Evolutionary conservation across 2,329 filamentous ascomycete species (phyloP).

Genomic region (Blastomyces gilchristii): DNA sequence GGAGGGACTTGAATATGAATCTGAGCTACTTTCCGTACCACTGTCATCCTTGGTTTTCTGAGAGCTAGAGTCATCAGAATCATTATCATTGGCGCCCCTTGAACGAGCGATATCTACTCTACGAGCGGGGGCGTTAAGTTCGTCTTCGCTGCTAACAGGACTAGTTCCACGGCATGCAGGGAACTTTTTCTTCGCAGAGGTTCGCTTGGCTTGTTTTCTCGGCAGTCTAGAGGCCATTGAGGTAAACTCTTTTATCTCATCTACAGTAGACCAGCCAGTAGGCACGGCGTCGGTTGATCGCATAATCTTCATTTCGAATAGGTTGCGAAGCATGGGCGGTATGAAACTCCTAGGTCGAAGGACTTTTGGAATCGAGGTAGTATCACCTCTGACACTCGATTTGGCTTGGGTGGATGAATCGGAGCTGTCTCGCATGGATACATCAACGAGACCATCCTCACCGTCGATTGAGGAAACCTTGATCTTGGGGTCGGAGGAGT

Average conservation of each 20-base stretch:
- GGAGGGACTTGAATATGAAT: constrained; percentile 17
- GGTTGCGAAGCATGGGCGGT: constrained; percentile 51
- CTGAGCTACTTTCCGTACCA: constrained; percentile 26
- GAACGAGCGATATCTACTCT: constrained; percentile 12
- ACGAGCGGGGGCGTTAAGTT: constrained; percentile 19
- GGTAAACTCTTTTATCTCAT: constrained; percentile 50
- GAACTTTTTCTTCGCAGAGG: constrained; percentile 13
- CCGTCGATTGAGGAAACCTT: constrained; percentile 71
- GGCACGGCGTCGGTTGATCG: constrained; percentile 51
- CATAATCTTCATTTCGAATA: constrained; percentile 70
- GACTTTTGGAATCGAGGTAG: constrained; percentile 29
- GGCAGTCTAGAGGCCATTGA: constrained; percentile 42
- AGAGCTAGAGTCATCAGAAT: constrained; percentile 17
- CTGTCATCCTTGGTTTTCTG: constrained; percentile 19
- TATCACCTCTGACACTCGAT: constrained; percentile 13
- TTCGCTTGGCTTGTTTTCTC: constrained; percentile 17
- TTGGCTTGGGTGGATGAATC: constrained; percentile 27
- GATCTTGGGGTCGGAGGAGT: constrained; percentile 59
- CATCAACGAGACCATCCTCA: constrained; percentile 83
- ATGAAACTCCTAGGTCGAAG: constrained; percentile 49
- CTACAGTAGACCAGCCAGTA: constrained; percentile 56
- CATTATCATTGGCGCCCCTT: constrained; percentile 13
- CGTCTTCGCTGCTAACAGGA: constrained; percentile 26
- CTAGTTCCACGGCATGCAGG: constrained; percentile 16
- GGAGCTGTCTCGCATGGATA: constrained; percentile 64